Evolutionary conservation across 2,329 filamentous ascomycete species (phyloP).

Genomic region (Rosellinia necatrix): DNA sequence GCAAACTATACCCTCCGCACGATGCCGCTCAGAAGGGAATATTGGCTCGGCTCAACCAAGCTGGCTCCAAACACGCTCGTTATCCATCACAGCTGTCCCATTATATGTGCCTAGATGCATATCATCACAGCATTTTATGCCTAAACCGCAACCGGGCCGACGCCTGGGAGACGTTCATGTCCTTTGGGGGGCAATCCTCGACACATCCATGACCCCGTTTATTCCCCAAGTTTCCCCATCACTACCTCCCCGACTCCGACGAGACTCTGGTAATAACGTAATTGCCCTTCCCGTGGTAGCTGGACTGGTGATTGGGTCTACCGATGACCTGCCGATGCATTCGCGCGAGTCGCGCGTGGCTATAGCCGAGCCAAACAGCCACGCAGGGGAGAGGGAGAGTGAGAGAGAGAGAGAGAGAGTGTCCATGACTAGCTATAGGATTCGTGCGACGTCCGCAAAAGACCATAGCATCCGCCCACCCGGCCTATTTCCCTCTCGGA

Average conservation of each 20-base stretch:
- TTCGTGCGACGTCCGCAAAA: constrained; percentile 7
- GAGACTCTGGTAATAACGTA: too few species aligned
- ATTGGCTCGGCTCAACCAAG: neutral
- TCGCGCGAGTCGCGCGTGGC: too few species aligned
- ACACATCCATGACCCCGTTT: too few species aligned
- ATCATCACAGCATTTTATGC: constrained; percentile 7
- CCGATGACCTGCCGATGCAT: too few species aligned
- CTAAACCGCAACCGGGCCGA: neutral
- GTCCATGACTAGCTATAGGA: too few species aligned
- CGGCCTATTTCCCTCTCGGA: constrained; percentile 4
- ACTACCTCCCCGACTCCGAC: too few species aligned
- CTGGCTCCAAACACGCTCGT: neutral
- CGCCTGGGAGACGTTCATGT: neutral
- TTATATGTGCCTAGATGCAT: constrained; percentile 12
- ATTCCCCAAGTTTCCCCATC: too few species aligned
- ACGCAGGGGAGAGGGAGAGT: neutral
- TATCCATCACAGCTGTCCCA: neutral
- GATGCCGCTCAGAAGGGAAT: neutral
- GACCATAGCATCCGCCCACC: constrained; percentile 3
- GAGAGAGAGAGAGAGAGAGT: neutral
- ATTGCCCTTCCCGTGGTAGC: too few species aligned
- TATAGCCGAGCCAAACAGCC: too few species aligned
- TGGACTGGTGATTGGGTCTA: too few species aligned
- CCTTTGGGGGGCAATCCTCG: neutral
- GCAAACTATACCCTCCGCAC: neutral